Evolutionary conservation across 352 stramenopile genomes (phyloP), one percentile per base, ranked within the genome.

Genomic region (Chrysophaeum taylorii): DNA sequence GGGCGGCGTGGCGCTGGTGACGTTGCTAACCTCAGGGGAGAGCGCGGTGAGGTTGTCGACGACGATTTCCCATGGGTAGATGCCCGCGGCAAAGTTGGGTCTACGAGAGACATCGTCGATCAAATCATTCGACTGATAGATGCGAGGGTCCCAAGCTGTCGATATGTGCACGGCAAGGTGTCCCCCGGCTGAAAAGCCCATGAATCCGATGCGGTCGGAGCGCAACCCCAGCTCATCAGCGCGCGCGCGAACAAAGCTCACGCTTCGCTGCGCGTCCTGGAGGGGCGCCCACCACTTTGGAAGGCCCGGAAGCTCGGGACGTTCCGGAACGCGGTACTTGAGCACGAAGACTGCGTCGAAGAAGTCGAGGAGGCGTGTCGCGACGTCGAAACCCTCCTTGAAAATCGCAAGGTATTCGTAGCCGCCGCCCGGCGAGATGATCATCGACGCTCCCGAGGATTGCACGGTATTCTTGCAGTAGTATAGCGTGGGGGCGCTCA

Each of bases 311-410:
- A 4, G 4, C 12, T 12, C 45, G 12, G 45, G 45, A 2, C 50
- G 50, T 21, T 25, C 14, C 7, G 50, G 50, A 5, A 62, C 50
- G 25, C 50, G 50, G 50, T 62, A 62, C 50, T 62, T 62, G n/a
- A 62, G 2, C 9, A 62, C 50, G 50, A 62, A 35, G 50, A 5
- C 14, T 25, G 35, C 7, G 50, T 39, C 23, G 5, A 25, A 25
- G n/a, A 37, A 31, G 2, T 4, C 14, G 15, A 12, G 14, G 50
- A 62, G 27, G 7, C 50, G 50, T 2, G 2, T 4, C 4, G 50
- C 50, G n/a, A 62, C 50, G 50, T 62, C 15, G 50, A 25, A 5
- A 31, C 50, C 50, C 50, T 62, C 50, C 50, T 62, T 62, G 50
- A 21, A 25, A 2, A 62, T 2, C 2, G 50, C 50, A 31, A 62